Conservation (phyloP, 441 rosid species). For the Gossypium schwendimanii region DNA sequence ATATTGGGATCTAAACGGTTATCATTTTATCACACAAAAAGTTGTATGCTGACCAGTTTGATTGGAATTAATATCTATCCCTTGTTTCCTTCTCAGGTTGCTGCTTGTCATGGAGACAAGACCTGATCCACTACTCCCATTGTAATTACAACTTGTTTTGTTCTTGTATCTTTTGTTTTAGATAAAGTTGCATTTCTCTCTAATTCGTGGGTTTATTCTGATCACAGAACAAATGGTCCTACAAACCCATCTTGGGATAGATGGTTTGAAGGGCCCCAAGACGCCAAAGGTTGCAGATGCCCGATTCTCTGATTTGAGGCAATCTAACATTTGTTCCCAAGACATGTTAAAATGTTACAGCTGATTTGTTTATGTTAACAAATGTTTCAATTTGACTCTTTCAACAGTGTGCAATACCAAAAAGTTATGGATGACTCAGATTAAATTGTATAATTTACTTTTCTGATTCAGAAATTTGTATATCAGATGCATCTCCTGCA, state of each 20-base stretch:
- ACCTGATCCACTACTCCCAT: constrained; percentile 68
- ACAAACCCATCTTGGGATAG: constrained; percentile 59
- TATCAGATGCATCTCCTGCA: constrained; percentile 5
- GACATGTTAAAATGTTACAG: constrained; percentile 11
- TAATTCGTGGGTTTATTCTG: constrained; percentile 5
- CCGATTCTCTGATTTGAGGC: constrained; percentile 46
- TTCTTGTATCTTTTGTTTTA: constrained; percentile 2
- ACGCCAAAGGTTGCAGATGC: constrained; percentile 66
- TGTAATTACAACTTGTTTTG: constrained; percentile 32
- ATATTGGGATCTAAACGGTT: not conserved
- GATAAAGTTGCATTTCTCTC: constrained; percentile 1
- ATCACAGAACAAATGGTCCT: constrained; percentile 64
- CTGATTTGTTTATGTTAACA: constrained; percentile 10
- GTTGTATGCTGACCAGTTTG: not conserved
- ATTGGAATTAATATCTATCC: constrained; percentile 10
- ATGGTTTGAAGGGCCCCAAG: constrained; percentile 80
- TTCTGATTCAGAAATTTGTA: constrained; percentile 7
- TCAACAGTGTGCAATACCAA: constrained; percentile 11
- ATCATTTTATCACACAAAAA: not conserved
- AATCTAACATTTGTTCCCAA: constrained; percentile 15
- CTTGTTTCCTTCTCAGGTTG: constrained; percentile 34
- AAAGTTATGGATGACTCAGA: not conserved
- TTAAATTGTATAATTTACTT: constrained; percentile 2
- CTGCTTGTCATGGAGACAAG: constrained; percentile 27
- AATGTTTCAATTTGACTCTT: not conserved